phyloP scores from a whole-genome alignment of 345 rosid genomes.

The Moricandia moricandioides region DNA sequence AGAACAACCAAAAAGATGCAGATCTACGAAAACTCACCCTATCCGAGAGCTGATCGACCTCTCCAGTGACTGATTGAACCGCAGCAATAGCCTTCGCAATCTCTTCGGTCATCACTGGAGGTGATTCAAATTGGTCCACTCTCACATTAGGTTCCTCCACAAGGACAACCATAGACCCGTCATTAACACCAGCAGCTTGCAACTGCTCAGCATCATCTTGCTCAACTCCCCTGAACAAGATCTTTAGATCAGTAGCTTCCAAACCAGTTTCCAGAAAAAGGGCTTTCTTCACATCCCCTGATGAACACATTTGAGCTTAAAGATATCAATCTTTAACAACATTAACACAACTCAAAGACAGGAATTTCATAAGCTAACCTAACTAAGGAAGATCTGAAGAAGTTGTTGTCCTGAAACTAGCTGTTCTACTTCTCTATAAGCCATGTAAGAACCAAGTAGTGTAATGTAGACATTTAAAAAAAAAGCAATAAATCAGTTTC shows the following conservation, averaged over 20 bases:
- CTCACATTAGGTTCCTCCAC: conserved; percentile 41
- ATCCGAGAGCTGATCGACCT: conserved; percentile 74
- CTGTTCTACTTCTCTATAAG: too few species aligned
- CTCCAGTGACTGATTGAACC: conserved; percentile 47
- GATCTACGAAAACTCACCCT: conserved; percentile 44
- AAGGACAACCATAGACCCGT: conserved; percentile 59
- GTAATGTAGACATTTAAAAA: too few species aligned
- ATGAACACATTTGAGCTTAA: conserved; percentile 8
- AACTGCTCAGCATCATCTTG: conserved; percentile 59
- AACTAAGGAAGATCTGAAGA: background rate
- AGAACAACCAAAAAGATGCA: background rate
- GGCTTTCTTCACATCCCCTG: conserved; percentile 66
- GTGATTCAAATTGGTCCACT: conserved; percentile 43
- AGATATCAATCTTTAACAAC: background rate
- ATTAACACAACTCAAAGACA: background rate
- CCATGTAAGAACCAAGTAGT: too few species aligned
- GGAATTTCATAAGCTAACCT: background rate
- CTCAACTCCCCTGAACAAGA: conserved; percentile 81
- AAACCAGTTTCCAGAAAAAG: conserved; percentile 50
- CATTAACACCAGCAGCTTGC: conserved; percentile 60
- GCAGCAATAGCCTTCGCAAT: conserved; percentile 54
- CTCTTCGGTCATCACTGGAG: conserved; percentile 36
- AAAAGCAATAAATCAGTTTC: background rate
- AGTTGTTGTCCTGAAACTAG: background rate
- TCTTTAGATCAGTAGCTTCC: conserved; percentile 45